Evolutionary conservation across 2,329 filamentous ascomycete genomes (phyloP).

Genomic region (Claviceps paspali): DNA sequence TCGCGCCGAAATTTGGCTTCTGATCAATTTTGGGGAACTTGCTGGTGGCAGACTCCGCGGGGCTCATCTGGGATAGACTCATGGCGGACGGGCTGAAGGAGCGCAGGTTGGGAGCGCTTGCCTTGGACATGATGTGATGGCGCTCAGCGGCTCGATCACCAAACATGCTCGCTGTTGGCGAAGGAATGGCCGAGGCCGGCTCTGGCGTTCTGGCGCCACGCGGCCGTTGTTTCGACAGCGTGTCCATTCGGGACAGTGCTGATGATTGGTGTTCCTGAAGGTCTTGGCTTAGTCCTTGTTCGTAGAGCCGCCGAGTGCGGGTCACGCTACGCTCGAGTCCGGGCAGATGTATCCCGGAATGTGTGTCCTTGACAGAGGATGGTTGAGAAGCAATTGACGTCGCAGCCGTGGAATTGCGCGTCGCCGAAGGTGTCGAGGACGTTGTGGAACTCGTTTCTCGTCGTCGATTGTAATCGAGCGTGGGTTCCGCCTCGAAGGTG

Average conservation of each 20-base stretch:
- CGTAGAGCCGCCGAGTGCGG: constrained; percentile 64
- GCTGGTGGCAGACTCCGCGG: constrained; percentile 19
- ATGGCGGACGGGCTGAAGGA: constrained; percentile 34
- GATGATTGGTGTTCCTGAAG: constrained; percentile 67
- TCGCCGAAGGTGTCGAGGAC: constrained; percentile 51
- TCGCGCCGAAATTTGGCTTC: constrained; percentile 17
- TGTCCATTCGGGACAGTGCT: constrained; percentile 65
- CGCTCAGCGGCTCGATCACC: constrained; percentile 31
- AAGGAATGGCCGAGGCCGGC: constrained; percentile 26
- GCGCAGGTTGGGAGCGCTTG: constrained; percentile 55
- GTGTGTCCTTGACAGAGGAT: constrained; percentile 34
- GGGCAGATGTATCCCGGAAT: constrained; percentile 21
- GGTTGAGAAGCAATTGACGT: constrained; percentile 62
- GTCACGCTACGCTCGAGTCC: constrained; percentile 49
- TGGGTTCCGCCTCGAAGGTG: constrained; percentile 28
- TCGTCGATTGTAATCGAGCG: constrained; percentile 54
- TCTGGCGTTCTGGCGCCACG: constrained; percentile 35
- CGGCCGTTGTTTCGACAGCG: constrained; percentile 49
- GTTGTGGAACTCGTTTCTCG: constrained; percentile 78
- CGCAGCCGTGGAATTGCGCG: constrained; percentile 69
- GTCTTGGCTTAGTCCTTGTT: constrained; percentile 66
- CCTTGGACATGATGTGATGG: constrained; percentile 33
- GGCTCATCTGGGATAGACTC: constrained; percentile 22
- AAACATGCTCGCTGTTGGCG: constrained; percentile 28
- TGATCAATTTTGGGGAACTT: constrained; percentile 20